Conservation (phyloP, 805 yeast species). For the Lachancea meyersii region DNA sequence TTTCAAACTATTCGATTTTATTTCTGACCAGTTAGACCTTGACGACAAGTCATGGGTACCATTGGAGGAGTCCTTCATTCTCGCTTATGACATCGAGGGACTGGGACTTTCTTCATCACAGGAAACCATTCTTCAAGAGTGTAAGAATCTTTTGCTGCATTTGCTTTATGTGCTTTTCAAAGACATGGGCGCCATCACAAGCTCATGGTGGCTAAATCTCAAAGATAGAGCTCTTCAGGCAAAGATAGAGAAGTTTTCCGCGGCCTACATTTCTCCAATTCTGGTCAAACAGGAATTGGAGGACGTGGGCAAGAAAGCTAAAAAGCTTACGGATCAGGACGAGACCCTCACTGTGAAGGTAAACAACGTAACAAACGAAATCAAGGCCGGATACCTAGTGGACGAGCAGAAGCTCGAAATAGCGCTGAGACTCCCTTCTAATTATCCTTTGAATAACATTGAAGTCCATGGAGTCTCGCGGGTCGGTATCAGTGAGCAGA, state of each 20-base stretch:
- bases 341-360: constrained; percentile 50
- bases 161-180: constrained; percentile 24
- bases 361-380: constrained; percentile 56
- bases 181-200: constrained; percentile 29
- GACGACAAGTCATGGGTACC: constrained; percentile 25
- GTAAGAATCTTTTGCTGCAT: constrained; percentile 25
- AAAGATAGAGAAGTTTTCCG: constrained; percentile 57
- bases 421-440: constrained; percentile 62
- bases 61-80: constrained; percentile 21
- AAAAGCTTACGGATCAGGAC: constrained; percentile 31
- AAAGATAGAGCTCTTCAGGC: constrained; percentile 60
- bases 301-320: constrained; percentile 41
- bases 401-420: constrained; percentile 87
- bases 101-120: constrained; percentile 21
- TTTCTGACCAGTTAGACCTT: constrained; percentile 49
- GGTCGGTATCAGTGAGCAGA: constrained; percentile 83
- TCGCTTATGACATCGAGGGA: constrained; percentile 16
- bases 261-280: constrained; percentile 54
- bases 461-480: constrained; percentile 70
- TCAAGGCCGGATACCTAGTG: constrained; percentile 64
- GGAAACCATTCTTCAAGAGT: constrained; percentile 26
- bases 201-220: constrained; percentile 61
- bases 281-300: constrained; percentile 53
- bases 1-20: constrained; percentile 43
- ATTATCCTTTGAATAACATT: constrained; percentile 74